Conservation (phyloP, 78 protist species). For the Monocercomonoides exilis region DNA sequence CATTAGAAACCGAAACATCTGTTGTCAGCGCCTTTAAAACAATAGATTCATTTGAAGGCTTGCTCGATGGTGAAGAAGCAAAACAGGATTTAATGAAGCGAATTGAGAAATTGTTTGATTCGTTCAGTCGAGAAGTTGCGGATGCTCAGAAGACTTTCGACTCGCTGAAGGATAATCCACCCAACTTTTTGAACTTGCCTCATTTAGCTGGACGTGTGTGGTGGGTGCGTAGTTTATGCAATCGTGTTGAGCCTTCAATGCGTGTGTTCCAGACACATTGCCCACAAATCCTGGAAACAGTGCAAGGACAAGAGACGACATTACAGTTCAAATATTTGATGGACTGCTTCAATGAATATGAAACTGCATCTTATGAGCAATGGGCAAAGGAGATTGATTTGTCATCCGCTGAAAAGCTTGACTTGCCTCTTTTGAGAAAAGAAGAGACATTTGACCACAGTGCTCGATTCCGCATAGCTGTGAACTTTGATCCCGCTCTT, state of each 20-base stretch:
- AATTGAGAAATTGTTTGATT: neutral
- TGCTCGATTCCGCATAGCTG: conserved; percentile 14
- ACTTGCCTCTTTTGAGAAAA: neutral
- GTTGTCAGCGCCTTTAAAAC: conserved; percentile 36
- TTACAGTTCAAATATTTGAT: neutral
- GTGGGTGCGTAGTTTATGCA: conserved; percentile 39
- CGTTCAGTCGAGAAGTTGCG: conserved; percentile 33
- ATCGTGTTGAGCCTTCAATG: conserved; percentile 40
- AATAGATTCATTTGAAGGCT: conserved; percentile 49
- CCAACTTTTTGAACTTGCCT: conserved; percentile 45
- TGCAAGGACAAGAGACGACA: neutral
- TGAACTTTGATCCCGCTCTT: conserved; percentile 59
- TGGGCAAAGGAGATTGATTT: neutral
- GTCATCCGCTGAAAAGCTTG: neutral
- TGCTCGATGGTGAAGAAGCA: neutral
- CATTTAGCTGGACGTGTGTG: conserved; percentile 46
- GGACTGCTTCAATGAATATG: neutral
- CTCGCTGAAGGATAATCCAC: conserved; percentile 21
- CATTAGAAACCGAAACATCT: conserved; percentile 41
- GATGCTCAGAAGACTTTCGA: conserved; percentile 32
- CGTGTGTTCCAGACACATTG: neutral
- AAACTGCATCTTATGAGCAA: neutral
- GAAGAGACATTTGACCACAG: neutral
- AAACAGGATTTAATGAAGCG: neutral
- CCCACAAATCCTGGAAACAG: neutral